A percentile compares a stretch with the other conserved stretches of the same genome.
phyloP scores from a whole-genome alignment of 2,329 filamentous ascomycete species.

The Phaeosphaeria sp. region DNA sequence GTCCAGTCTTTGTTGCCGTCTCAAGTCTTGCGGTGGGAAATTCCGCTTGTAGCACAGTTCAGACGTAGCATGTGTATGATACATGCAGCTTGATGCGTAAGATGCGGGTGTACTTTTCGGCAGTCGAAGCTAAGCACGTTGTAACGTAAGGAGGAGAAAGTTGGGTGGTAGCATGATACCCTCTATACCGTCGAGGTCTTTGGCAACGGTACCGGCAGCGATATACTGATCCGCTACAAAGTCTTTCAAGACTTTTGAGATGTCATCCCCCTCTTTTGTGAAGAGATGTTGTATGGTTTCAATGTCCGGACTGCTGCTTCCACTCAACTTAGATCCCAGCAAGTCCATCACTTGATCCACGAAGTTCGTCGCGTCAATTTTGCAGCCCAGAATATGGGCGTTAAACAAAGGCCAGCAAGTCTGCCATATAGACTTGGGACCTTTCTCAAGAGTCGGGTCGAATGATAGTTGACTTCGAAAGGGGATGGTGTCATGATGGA shows the following conservation, averaged over 20 bases:
- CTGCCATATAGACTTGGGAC: slow-evolving; percentile 13
- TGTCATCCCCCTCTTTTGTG: background rate
- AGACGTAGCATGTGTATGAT: slow-evolving; percentile 13
- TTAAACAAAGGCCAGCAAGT: slow-evolving; percentile 21
- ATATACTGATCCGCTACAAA: slow-evolving; percentile 23
- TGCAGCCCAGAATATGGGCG: slow-evolving; percentile 17
- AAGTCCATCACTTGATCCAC: slow-evolving; percentile 20
- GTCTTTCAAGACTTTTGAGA: slow-evolving; percentile 8
- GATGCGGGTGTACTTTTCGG: background rate
- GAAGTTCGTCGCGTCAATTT: slow-evolving; percentile 15
- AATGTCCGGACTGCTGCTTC: slow-evolving; percentile 1
- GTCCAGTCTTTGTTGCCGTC: background rate
- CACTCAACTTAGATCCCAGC: slow-evolving; percentile 9
- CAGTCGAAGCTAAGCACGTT: slow-evolving; percentile 8
- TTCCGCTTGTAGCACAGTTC: slow-evolving; percentile 13
- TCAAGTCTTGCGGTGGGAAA: background rate
- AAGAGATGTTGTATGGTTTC: slow-evolving; percentile 26
- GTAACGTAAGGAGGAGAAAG: slow-evolving; percentile 6
- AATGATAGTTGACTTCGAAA: background rate
- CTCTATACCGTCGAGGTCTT: background rate
- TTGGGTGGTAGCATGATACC: slow-evolving; percentile 1
- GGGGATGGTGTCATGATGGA: slow-evolving; percentile 1
- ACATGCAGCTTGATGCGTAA: slow-evolving; percentile 4
- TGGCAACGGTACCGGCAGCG: background rate
- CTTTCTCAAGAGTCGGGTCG: background rate